Evolutionary conservation across 441 rosid species (phyloP).

Genomic region (Kokia cookei): DNA sequence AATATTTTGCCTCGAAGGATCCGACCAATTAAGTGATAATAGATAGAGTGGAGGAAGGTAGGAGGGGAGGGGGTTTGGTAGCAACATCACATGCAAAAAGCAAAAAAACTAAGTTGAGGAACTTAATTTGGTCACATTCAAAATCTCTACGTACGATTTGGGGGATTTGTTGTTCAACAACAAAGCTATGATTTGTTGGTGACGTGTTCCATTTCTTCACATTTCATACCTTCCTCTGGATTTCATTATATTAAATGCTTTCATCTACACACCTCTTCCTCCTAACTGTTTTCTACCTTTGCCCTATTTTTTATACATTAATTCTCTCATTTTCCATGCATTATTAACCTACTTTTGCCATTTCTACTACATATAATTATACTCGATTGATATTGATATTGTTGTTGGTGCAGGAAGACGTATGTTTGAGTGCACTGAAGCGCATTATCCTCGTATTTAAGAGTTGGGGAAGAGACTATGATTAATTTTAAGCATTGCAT

Average conservation of each 20-base stretch:
- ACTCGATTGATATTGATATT: too few relatives aligned
- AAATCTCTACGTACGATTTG: background rate
- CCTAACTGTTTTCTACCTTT: background rate
- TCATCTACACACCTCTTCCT: background rate
- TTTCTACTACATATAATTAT: background rate
- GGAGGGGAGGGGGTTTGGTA: slow-evolving; percentile 4
- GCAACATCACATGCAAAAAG: slow-evolving; percentile 30
- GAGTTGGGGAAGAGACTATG: too few relatives aligned
- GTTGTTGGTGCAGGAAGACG: too few relatives aligned
- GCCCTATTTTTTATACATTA: background rate
- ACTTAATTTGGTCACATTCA: background rate
- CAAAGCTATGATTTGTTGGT: slow-evolving; percentile 6
- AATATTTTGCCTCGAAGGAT: too few relatives aligned
- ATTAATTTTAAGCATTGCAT: too few relatives aligned
- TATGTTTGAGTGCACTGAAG: too few relatives aligned
- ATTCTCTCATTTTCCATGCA: background rate
- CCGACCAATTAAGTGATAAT: background rate
- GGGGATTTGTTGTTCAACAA: slow-evolving; percentile 20
- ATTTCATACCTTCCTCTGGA: background rate
- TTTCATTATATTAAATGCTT: background rate
- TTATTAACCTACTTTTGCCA: background rate
- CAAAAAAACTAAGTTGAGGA: background rate
- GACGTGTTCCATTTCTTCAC: slow-evolving; percentile 15
- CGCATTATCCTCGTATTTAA: too few relatives aligned
- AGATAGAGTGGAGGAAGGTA: background rate